Evolutionary conservation across 2,329 filamentous ascomycete species (phyloP).

Genomic region (Neonectria hederae): DNA sequence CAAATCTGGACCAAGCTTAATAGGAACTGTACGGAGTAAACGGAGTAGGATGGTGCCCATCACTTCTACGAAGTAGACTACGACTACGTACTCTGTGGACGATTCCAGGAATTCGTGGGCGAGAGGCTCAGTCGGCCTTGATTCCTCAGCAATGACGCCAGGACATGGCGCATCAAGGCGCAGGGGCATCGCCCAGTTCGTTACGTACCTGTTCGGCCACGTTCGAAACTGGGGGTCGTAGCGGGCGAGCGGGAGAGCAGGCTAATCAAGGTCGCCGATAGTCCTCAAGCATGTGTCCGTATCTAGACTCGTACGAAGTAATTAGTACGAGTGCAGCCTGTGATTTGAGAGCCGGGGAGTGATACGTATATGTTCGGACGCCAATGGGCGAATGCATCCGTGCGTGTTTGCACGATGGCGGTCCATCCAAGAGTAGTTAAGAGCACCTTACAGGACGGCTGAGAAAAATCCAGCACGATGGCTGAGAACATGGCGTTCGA

Average conservation of each 20-base stretch:
- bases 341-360: not conserved
- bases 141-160: not conserved
- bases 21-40: not conserved
- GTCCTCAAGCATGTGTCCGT: not conserved
- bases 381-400: not conserved
- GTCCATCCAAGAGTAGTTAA: not conserved
- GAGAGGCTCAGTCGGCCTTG: not conserved
- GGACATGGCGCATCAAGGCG: not conserved
- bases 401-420: slow-evolving; percentile 1
- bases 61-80: not conserved
- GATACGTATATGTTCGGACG: not conserved
- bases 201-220: slow-evolving; percentile 1
- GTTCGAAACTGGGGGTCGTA: not conserved
- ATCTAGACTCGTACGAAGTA: not conserved
- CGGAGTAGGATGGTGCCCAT: not conserved
- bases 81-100: not conserved
- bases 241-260: slow-evolving; percentile 6
- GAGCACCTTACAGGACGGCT: not conserved
- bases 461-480: not conserved
- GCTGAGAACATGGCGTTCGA: slow-evolving; percentile 10
- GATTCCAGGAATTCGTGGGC: not conserved
- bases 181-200: slow-evolving; percentile 2
- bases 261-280: not conserved
- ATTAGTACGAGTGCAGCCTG: too few species aligned
- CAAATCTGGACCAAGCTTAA: not conserved